Base-by-base conservation (phyloP, 306 rosid species). In the Carpinus fangiana region DNA sequence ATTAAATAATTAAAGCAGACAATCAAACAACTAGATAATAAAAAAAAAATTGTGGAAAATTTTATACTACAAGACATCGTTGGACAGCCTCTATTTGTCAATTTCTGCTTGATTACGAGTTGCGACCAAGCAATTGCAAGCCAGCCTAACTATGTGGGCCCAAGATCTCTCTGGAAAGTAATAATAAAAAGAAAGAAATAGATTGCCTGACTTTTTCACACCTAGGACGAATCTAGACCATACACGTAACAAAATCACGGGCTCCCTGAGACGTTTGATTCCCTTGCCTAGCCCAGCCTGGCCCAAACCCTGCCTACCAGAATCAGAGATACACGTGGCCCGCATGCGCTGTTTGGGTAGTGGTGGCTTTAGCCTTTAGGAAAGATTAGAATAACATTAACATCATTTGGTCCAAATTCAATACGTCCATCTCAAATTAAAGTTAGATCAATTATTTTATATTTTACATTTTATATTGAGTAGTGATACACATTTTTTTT, bases 251-350 rank as follows among this genome's bases (percentile, higher is more conserved):
- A 10, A 1, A 11, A 12, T 16, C 52, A 68, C 18, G 7, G 60
- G 53, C 53, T 28, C 54, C 56, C 70, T 50, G 8, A 16, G 18
- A 20, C 34, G 74, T 78, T 13, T 4, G 78, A 54, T 69, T 75
- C n/a, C 55, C 70, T n/a, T 66, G 68, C 50, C 72, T 52, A 0
- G 81, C 73, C 56, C 16, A 48, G 21, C 61, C 26, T 23, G 26
- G 26, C 68, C 4, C 7, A 34, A 16, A 34, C 41, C 46, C 45
- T 64, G 34, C 52, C 52, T 17, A 47, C 65, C 73, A 61, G 55
- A 53, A 26, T 4, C 21, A 36, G 21, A 31, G 79, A 81, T 54
- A 28, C 76, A 62, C 78, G 78, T 75, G 84, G 54, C 82, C 81
- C 76, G 67, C 79, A 67, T 51, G 79, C 41, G 23, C 21, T 2